phyloP scores from a whole-genome alignment of 2,329 filamentous ascomycete species.

The Sclerotiophoma versabilis region DNA sequence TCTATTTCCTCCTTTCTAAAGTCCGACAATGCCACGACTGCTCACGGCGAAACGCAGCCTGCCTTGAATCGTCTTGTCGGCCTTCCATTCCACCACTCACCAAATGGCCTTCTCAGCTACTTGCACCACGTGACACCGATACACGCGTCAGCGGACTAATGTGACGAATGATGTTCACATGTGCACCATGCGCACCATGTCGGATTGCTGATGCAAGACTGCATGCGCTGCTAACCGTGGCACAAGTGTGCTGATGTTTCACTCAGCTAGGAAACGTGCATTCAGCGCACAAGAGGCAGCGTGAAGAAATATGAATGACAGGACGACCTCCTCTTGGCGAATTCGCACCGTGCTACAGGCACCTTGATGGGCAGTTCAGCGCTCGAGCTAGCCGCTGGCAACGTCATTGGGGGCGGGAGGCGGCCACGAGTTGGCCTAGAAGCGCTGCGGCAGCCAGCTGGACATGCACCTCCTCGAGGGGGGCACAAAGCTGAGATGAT shows the following conservation, averaged over 20 bases:
- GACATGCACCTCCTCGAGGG: slow-evolving; percentile 5
- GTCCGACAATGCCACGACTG: neutral
- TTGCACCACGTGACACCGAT: neutral
- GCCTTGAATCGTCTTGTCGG: neutral
- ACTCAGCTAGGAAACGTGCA: neutral
- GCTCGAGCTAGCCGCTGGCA: neutral
- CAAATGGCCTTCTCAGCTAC: neutral
- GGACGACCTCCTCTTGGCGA: neutral
- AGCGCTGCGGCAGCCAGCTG: slow-evolving; percentile 10
- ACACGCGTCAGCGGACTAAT: slow-evolving; percentile 2
- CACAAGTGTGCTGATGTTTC: neutral
- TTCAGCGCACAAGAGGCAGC: neutral
- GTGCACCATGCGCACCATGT: neutral
- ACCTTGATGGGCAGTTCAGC: neutral
- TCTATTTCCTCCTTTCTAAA: neutral
- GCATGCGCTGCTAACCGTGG: neutral
- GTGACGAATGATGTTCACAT: neutral
- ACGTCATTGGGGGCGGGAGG: slow-evolving; percentile 3
- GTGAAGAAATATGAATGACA: neutral
- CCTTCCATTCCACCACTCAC: neutral
- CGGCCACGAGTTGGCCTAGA: slow-evolving; percentile 7
- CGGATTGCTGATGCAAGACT: neutral
- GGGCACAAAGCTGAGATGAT: slow-evolving; percentile 11
- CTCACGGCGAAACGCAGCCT: neutral
- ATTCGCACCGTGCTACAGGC: neutral